These are phyloP conservation scores for Stylonectria norvegica DNA, from an alignment of 2,329 filamentous ascomycete species.

Conservation along the genomic window DNA sequence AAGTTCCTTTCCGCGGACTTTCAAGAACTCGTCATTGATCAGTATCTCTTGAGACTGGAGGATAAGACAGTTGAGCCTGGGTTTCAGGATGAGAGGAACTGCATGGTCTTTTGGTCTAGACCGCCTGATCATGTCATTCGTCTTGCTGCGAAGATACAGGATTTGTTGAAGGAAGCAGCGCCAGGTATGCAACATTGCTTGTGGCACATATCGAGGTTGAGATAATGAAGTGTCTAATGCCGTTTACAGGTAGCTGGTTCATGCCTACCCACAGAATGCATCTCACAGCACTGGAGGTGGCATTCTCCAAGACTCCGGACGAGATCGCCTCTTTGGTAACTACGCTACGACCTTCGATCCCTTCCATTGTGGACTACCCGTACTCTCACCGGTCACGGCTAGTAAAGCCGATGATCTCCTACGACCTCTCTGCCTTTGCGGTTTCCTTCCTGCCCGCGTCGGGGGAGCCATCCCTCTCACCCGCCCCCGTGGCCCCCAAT, in stretches of 20 bases:
- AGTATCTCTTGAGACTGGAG: conserved; percentile 67
- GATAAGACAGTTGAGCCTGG: conserved; percentile 61
- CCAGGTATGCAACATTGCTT: conserved; percentile 61
- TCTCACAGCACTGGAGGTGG: conserved; percentile 79
- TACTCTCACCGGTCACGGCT: conserved; percentile 67
- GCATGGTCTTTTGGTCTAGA: conserved; percentile 83
- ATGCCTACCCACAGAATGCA: conserved; percentile 79
- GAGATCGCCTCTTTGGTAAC: conserved; percentile 65
- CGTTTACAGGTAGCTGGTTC: conserved; percentile 68
- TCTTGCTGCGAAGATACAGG: conserved; percentile 67
- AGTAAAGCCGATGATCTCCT: conserved; percentile 78
- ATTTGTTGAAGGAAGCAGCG: conserved; percentile 58
- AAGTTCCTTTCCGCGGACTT: conserved; percentile 70
- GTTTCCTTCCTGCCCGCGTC: conserved; percentile 81
- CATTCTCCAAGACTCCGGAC: conserved; percentile 69
- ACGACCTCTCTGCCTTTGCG: conserved; percentile 80
- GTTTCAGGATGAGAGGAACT: conserved; percentile 73
- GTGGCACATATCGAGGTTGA: background rate
- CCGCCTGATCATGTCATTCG: conserved; percentile 69
- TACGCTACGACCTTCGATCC: conserved; percentile 53
- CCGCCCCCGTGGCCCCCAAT: conserved; percentile 38
- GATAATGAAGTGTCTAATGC: background rate
- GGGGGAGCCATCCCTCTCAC: conserved; percentile 48
- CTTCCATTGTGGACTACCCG: conserved; percentile 63
- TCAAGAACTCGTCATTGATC: conserved; percentile 69